A percentile compares a stretch with the other conserved stretches of the same genome.
Evolutionary conservation across 345 rosid species (phyloP).

Genomic region (Eucalyptus rudis): DNA sequence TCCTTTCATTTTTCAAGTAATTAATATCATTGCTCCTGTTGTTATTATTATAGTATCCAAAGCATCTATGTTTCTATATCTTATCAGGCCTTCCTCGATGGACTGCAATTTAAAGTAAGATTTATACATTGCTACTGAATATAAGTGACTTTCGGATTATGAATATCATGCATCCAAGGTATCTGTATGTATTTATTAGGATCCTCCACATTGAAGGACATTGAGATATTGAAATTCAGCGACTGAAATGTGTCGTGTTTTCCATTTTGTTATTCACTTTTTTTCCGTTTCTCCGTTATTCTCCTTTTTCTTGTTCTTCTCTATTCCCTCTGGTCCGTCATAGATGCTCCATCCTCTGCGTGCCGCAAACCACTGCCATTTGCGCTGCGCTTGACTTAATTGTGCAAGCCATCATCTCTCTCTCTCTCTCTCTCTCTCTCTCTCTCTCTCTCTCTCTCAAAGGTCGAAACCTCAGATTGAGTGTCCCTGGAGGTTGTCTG

Average conservation of each 20-base stretch:
- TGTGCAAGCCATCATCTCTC: neutral
- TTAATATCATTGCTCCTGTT: neutral
- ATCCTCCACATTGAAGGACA: neutral
- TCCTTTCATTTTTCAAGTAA: neutral
- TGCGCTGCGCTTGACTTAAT: neutral
- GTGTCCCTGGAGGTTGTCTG: neutral
- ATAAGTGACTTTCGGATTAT: neutral
- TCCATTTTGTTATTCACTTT: neutral
- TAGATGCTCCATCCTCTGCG: neutral
- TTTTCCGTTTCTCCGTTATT: neutral
- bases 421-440: too few relatives aligned
- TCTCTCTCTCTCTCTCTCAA: neutral
- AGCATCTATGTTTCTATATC: neutral
- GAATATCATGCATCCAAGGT: neutral
- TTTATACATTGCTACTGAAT: neutral
- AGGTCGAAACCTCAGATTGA: neutral
- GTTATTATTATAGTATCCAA: neutral
- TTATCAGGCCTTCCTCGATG: neutral
- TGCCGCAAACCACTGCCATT: neutral
- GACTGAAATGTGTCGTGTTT: neutral
- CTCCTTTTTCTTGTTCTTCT: neutral
- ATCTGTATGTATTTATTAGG: neutral
- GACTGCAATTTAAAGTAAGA: neutral
- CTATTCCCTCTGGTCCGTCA: neutral
- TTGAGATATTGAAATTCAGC: neutral